phyloP scores from a whole-genome alignment of 176 grass and related monocot species.

The Juncus effusus region DNA sequence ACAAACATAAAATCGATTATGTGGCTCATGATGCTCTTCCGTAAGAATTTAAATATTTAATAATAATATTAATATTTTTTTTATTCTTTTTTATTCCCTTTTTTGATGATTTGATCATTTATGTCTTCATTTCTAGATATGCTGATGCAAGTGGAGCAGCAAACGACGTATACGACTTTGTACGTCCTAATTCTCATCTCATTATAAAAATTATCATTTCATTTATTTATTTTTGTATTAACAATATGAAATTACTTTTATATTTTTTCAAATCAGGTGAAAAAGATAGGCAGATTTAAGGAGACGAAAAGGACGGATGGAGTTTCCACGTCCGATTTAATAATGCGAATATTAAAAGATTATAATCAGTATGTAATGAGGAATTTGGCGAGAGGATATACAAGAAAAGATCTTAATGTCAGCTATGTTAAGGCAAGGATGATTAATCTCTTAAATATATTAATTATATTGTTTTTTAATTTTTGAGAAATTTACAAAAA shows the following conservation, averaged over 20 bases:
- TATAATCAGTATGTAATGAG: conserved; percentile 98
- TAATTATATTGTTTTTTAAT: neutral
- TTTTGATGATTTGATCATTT: neutral
- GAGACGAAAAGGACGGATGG: conserved; percentile 91
- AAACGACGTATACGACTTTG: conserved; percentile 95
- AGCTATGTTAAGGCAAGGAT: conserved; percentile 91
- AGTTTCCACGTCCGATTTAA: conserved; percentile 92
- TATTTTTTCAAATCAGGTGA: conserved; percentile 42
- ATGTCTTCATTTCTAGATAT: conserved; percentile 46
- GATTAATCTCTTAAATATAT: neutral
- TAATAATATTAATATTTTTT: neutral
- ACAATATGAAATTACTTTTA: conserved; percentile 1
- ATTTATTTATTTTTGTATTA: conserved; percentile 12
- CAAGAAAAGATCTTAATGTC: conserved; percentile 89
- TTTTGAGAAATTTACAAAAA: too few species aligned
- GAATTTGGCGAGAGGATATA: conserved; percentile 89
- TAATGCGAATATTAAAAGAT: conserved; percentile 98
- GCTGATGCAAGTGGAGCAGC: conserved; percentile 81
- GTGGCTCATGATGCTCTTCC: conserved; percentile 84
- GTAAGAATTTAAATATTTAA: conserved; percentile 40
- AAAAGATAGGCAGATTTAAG: conserved; percentile 93
- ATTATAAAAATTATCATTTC: neutral
- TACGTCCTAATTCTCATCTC: conserved; percentile 30
- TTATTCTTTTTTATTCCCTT: neutral
- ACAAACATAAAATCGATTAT: conserved; percentile 81